Evolutionary conservation across 1,284 basidiomycete species (phyloP), one percentile per base, ranked within the genome.

Genomic region (Phenoliferia sp.): DNA sequence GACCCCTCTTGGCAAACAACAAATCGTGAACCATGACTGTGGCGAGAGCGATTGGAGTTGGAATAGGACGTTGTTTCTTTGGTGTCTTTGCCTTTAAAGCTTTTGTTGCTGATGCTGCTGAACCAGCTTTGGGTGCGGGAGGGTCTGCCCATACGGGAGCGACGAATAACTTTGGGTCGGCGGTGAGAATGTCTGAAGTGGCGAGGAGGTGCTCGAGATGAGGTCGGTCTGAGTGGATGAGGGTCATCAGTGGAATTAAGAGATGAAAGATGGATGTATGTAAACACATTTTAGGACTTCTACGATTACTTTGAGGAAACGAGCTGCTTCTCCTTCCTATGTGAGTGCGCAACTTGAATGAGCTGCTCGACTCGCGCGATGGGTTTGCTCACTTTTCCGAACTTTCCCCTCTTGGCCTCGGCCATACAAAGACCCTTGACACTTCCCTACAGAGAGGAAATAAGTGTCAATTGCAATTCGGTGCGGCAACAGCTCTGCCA

Each of bases 211-310:
- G 72, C 17, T 64, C 33, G 63, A 73, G 59, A 48, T 73, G 72
- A 35, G 72, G 72, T 44, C 70, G 72, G 60, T 69, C 72, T 73
- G 61, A 26, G 34, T 29, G n/a, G 3, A 58, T 22, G 35, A 31
- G n/a, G 19, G 10, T 62, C 1, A 55, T 19, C 62, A 19, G 22
- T 15, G 17, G 3, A 26, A 22, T 3, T 10, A 48, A 22, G 29
- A 1, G 48, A 4, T 12, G 33, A 19, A 9, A 34, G 31, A 59
- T 12, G 39, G 17, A 1, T 28, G 15, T 5, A 9, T 10, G 31
- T 34, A 76, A 88, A 82, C 80, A 94, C 93, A 94, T 84, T 94
- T 94, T 58, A 96, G 81, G 0, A 92, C 94, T 81, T 94, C 90
- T 62, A 95, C 93, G 39, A 94, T 86, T 36, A 75, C 80, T 74